Base-by-base conservation (phyloP, 306 rosid species). In the Alnus glutinosa region DNA sequence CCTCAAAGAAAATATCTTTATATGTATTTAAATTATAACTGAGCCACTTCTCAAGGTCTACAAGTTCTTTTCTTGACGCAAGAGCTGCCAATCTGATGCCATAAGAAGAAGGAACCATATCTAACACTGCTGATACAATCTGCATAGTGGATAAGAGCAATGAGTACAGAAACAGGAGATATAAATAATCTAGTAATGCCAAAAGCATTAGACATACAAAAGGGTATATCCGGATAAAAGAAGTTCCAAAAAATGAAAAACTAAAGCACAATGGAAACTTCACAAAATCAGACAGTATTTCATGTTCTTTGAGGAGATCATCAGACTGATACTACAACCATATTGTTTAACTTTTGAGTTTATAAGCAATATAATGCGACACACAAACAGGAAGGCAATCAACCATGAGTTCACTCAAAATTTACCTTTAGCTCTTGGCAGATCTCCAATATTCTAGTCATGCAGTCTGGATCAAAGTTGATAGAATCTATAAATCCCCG, bases 1-100 rank as follows among this genome's bases (percentile, higher is more conserved):
- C 99, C 99, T 91, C 94, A 74, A 89, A 93, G 84, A 93, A 96
- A 73, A 78, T 78, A 82, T 93, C 98, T 85, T 83, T 93, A 85
- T 86, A 87, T 0, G 85, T 66, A 83, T 79, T 87, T 67, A 96
- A 83, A 78, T 87, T 91, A 83, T 75, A 83, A 80, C 80, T 85
- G 90, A 93, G 74, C 99, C 99, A 96, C 85, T 89, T 90, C 90
- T 92, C 98, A 39, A 96, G 94, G 82, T 96, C 98, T 79, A 93
- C 59, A 83, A 77, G 85, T 79, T 91, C 96, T 88, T 90, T 91
- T 79, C 89, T 86, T 28, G 92, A 90, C 79, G 99, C 99, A 80
- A 90, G 86, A 79, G 96, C 89, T 9, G 98, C 99, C 85, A 96
- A 82, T 86, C 90, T 91, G 81, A 96, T 87, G 77, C 97, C 74